These are phyloP conservation scores for Boletellus deceptivus DNA, from an alignment of 1,284 basidiomycete genomes.

Conservation along the genomic window DNA sequence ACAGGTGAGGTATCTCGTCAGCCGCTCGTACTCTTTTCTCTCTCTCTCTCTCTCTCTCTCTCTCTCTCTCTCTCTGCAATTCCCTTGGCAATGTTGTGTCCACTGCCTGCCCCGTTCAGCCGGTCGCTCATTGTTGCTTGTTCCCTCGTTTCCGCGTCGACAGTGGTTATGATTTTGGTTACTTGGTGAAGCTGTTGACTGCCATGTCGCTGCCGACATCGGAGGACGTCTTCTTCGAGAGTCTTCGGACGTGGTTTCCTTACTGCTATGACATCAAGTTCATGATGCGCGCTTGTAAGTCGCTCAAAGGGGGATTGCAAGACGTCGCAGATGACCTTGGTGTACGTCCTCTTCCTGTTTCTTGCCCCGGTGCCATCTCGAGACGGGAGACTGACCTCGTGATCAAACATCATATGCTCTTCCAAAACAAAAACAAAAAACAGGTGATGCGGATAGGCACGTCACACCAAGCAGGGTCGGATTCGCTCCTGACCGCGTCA, in stretches of 20 bases:
- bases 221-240: constrained; percentile 90
- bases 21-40: too few species aligned
- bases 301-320: constrained; percentile 90
- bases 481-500: constrained; percentile 88
- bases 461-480: constrained; percentile 95
- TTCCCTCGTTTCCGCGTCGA: constrained; percentile 1
- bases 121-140: constrained; percentile 7
- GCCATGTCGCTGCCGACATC: constrained; percentile 83
- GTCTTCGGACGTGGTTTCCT: constrained; percentile 93
- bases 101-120: neutral
- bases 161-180: constrained; percentile 99
- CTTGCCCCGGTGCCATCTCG: too few species aligned
- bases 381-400: constrained; percentile 3
- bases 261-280: constrained; percentile 98
- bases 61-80: too few species aligned
- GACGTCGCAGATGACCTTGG: constrained; percentile 94
- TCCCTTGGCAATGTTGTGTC: neutral
- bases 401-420: neutral
- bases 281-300: constrained; percentile 88
- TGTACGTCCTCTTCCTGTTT: constrained; percentile 40
- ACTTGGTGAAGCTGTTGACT: constrained; percentile 94
- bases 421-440: too few species aligned
- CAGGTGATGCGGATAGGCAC: constrained; percentile 88
- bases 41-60: too few species aligned
- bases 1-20: constrained; percentile 62